Evolutionary conservation across 495 filamentous ascomycete species (phyloP), one percentile per base, ranked within the genome.

Genomic region (Venustampulla echinocandica): DNA sequence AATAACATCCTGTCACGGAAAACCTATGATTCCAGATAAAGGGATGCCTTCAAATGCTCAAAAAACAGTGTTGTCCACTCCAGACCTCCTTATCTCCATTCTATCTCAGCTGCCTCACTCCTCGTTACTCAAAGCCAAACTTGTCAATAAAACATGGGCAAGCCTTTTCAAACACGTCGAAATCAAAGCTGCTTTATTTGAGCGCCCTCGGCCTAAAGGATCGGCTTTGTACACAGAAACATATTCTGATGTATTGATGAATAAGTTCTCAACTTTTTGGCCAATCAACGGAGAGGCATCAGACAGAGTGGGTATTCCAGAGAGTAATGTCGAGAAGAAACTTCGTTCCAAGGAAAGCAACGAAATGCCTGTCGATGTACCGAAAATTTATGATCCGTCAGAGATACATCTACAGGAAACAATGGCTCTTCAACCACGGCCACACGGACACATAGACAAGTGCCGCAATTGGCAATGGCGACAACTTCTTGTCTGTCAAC

Each of bases 61-160:
- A 38, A 38, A 17, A 18, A 38, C 35, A 17, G 35, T 38, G 15
- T 18, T 38, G 7, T 38, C 35, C 15, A 11, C 35, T 38, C 35
- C 35, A 18, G 35, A 38, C 7, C 35, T 38, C 17, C 7, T 38
- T 17, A 17, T 38, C 17, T 9, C 17, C 15, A 38, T 38, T 38
- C 35, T 38, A 6, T 38, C 35, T 17, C 35, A 38, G 35, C 35
- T 38, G 7, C 35, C 35, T 10, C 35, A 38, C 35, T 38, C 35
- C 35, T 38, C 35, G 6, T 17, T 38, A 17, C 35, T 38, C 35
- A 38, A 38, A 17, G 35, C 35, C 35, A 38, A 38, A 38, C 7
- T 6, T 11, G 35, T 38, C 35, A 38, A 38, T 18, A 38, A 17
- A 38, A 38, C 35, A 38, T 38, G 35, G 35, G 35, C 35, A 38